These are phyloP conservation scores for Saccharomycopsis lassenensis DNA, from an alignment of 805 yeast genomes.

Conservation along the genomic window DNA sequence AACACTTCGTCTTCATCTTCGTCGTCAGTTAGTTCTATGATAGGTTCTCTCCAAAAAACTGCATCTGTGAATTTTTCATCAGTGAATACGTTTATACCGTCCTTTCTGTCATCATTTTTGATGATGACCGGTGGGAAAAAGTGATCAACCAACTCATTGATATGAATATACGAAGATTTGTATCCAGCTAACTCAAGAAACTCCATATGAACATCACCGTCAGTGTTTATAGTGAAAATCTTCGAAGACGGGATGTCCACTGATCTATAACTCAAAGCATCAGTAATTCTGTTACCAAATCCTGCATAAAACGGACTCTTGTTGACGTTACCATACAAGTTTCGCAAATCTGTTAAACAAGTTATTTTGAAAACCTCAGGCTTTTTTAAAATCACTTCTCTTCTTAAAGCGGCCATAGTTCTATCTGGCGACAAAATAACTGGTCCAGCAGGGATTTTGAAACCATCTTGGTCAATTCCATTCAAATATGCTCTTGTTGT, in stretches of 20 bases:
- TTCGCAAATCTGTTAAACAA: constrained; percentile 75
- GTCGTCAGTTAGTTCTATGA: constrained; percentile 48
- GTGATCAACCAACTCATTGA: constrained; percentile 92
- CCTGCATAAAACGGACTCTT: constrained; percentile 92
- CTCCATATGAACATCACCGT: constrained; percentile 97
- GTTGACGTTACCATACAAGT: constrained; percentile 38
- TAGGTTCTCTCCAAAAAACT: constrained; percentile 85
- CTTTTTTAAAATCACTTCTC: constrained; percentile 88
- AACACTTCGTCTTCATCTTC: constrained; percentile 31
- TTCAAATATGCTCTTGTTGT: constrained; percentile 73
- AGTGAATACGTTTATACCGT: constrained; percentile 23
- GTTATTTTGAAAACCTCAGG: constrained; percentile 99
- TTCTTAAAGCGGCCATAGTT: constrained; percentile 84
- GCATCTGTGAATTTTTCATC: constrained; percentile 73
- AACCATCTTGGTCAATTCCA: constrained; percentile 69
- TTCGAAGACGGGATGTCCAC: constrained; percentile 92
- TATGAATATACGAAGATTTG: constrained; percentile 74
- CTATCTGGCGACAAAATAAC: constrained; percentile 93
- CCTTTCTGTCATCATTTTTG: constrained; percentile 23
- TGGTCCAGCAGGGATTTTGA: constrained; percentile 75
- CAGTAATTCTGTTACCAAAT: constrained; percentile 93
- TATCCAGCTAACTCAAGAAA: constrained; percentile 88
- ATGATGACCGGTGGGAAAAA: constrained; percentile 78
- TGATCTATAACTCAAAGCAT: constrained; percentile 86
- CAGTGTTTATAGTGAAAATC: constrained; percentile 91